Percentiles rank a stretch among this genome's conserved stretches.
Evolutionary conservation across 345 rosid species (phyloP).

Genomic region (Populus simonii): DNA sequence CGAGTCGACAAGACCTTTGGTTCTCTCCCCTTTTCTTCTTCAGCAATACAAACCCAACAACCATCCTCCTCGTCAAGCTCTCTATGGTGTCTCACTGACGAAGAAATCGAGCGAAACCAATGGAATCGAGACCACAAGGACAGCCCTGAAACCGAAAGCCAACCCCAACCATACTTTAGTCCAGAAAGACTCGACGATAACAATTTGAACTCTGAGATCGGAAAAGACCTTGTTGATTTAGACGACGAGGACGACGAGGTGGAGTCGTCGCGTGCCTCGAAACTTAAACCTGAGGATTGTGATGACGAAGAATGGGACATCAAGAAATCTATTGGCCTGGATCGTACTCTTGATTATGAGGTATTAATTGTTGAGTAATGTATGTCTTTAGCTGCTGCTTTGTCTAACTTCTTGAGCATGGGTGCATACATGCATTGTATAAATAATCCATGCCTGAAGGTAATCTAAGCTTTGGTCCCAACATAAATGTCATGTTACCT

Average conservation of each 20-base stretch:
- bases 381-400: neutral
- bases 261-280: slow-evolving; percentile 7
- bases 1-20: slow-evolving; percentile 73
- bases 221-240: slow-evolving; percentile 37
- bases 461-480: neutral
- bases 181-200: slow-evolving; percentile 12
- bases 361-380: slow-evolving; percentile 20
- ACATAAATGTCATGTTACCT: neutral
- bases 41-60: neutral
- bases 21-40: slow-evolving; percentile 39
- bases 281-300: slow-evolving; percentile 43
- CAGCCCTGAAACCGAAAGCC: slow-evolving; percentile 17
- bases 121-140: slow-evolving; percentile 33
- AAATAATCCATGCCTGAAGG: neutral
- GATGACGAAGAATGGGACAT: slow-evolving; percentile 74
- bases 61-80: slow-evolving; percentile 25
- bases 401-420: neutral
- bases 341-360: slow-evolving; percentile 71
- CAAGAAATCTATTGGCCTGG: slow-evolving; percentile 62
- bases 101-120: slow-evolving; percentile 51
- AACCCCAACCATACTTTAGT: neutral
- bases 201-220: slow-evolving; percentile 23
- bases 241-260: slow-evolving; percentile 23
- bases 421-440: neutral
- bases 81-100: slow-evolving; percentile 70